Evolutionary conservation across 73 alveolate species (phyloP).

Genomic region (Paramecium caudatum): DNA sequence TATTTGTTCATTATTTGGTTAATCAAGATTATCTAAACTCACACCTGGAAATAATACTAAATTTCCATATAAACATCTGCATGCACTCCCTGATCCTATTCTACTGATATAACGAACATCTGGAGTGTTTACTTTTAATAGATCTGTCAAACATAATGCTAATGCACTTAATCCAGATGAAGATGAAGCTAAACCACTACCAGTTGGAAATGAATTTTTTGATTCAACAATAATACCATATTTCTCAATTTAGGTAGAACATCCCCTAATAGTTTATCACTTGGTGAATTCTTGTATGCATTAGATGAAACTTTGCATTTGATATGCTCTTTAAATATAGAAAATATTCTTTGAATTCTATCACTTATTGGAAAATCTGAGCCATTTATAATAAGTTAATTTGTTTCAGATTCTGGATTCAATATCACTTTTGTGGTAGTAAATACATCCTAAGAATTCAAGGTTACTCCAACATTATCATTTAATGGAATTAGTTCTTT

Average conservation of each 20-base stretch:
- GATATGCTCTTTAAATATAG: background rate
- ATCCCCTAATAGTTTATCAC: background rate
- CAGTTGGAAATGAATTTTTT: conserved; percentile 89
- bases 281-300: conserved; percentile 3
- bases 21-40: background rate
- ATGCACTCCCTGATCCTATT: conserved; percentile 97
- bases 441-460: conserved; percentile 85
- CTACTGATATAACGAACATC: conserved; percentile 89
- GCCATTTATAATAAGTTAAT: conserved; percentile 79
- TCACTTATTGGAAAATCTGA: conserved; percentile 80
- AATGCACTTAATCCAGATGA: conserved; percentile 94
- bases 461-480: conserved; percentile 90
- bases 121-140: conserved; percentile 76
- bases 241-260: conserved; percentile 18
- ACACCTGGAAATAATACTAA: conserved; percentile 93
- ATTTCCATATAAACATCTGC: conserved; percentile 94
- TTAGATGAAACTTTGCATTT: background rate
- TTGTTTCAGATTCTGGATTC: conserved; percentile 42
- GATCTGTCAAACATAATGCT: conserved; percentile 84
- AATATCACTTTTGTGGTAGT: conserved; percentile 87
- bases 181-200: conserved; percentile 96
- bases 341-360: conserved; percentile 81
- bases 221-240: conserved; percentile 65
- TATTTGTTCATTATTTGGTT: conserved; percentile 27
- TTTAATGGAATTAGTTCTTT: conserved; percentile 91